Evolutionary conservation across 2,329 filamentous ascomycete genomes (phyloP), one percentile per base, ranked within the genome.

Genomic region (Didymella lethalis): DNA sequence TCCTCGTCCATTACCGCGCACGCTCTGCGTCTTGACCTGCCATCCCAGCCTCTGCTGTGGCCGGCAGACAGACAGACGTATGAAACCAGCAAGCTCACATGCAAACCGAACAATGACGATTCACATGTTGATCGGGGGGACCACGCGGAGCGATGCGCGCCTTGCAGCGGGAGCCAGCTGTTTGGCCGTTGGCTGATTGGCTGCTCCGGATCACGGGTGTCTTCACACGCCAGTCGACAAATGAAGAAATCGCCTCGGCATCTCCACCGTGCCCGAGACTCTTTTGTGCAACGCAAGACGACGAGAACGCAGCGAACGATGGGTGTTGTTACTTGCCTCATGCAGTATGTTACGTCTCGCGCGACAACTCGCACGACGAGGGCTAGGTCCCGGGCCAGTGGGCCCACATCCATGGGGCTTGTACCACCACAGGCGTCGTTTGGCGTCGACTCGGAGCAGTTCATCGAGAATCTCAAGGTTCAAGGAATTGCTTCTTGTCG

Each of bases 101-200:
- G 61, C 52, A 48, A 59, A 54, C 51, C 40, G 56, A 53, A 44
- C 7, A 31, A 38, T 48, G 38, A 47, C 52, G 55, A 31, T 63
- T 65, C 63, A 65, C 62, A 61, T 66, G 64, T 48, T 47, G 57
- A 61, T 62, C 60, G 51, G 48, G 45, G 51, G 23, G 48, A 44
- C 53, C 56, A 64, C 54, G 59, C 62, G 51, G 52, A 50, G 59
- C 53, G 59, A 64, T 58, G 53, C 55, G 54, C 54, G 61, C 61
- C 53, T 44, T 61, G 63, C 63, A 53, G 54, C 62, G 57, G 64
- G 45, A 56, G 57, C 51, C 50, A 48, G 26, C 48, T 38, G 18
- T 49, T 59, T 49, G 48, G 48, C 43, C 32, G 12, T n/a, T 12
- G 14, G 8, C 11, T 59, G 59, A 63, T 65, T 67, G 62, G 61